Base-by-base conservation (phyloP, 768 basidiomycete genomes). In the Tulasnella sp. region DNA sequence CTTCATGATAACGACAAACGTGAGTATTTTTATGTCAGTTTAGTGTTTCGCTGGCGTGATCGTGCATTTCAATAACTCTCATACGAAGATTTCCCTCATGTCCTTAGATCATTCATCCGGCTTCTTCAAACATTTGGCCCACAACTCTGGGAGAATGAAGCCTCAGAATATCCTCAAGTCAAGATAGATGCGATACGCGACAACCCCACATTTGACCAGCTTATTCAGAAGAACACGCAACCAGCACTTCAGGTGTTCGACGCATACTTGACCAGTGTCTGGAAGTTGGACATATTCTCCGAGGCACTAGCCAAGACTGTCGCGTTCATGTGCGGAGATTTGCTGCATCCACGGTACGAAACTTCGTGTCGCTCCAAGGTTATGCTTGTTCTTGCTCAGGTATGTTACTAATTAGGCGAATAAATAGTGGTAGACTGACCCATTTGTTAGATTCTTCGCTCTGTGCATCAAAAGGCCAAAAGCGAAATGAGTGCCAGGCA, bases 161-260 rank as follows among this genome's bases (percentile, higher is more conserved):
- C 74, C 1, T 69, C 76, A 4, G 80, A 86, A 58, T 85, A 80
- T 59, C 81, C 89, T 2, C 75, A 79, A 57, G 72, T 83, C 31
- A 73, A 89, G 5, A 81, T 93, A 58, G 87, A 86, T 59, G 74
- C 81, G 12, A 74, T 96, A 60, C 84, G 83, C 62, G 80, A 87
- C 60, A 96, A 93, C 62, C 56, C 60, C 0, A 58, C 62, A 9
- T 65, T 68, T 22, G 57, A 60, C 27, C 7, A 29, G 0, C 48
- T 65, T 4, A 54, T 68, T 19, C 56, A 59, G 41, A 54, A 48
- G 8, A 43, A 24, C 24, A 31, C 45, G 1, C 29, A 13, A 46
- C 48, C 19, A n/a, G 73, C 75, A 72, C 64, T 84, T 43, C 65
- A 70, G 15, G 84, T 83, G 84, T 77, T 83, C 59, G 64, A 70